Conservation (phyloP, 495 filamentous ascomycete species). For the Schizothecium vesticola region DNA sequence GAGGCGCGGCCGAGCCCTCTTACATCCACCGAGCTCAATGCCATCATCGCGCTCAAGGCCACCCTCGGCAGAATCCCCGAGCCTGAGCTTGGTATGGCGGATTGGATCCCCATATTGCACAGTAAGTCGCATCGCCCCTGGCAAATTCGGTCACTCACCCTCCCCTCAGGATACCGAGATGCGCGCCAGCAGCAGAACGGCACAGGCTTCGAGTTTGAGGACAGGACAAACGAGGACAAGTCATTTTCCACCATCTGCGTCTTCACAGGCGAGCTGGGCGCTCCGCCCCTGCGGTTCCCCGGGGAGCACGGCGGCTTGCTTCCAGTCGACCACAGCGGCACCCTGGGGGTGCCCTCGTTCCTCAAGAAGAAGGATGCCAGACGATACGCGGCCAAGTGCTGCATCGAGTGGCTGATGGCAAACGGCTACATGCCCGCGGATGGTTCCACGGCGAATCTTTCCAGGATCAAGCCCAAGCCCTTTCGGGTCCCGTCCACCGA, state of each 20-base stretch:
- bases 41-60: slow-evolving; percentile 28
- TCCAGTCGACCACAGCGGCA: slow-evolving; percentile 2
- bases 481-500: background rate
- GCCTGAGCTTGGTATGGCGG: slow-evolving; percentile 22
- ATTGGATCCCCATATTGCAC: slow-evolving; percentile 36
- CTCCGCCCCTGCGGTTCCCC: slow-evolving; percentile 24
- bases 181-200: slow-evolving; percentile 4
- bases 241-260: slow-evolving; percentile 22
- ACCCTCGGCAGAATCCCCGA: slow-evolving; percentile 19
- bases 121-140: slow-evolving; percentile 20
- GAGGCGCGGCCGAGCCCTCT: slow-evolving; percentile 22
- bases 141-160: background rate
- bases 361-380: slow-evolving; percentile 41
- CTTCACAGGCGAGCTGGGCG: slow-evolving; percentile 5
- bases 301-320: slow-evolving; percentile 17
- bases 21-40: slow-evolving; percentile 29
- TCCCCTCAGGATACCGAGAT: slow-evolving; percentile 16
- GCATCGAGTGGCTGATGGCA: slow-evolving; percentile 33
- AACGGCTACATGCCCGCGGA: slow-evolving; percentile 21
- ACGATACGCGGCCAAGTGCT: slow-evolving; percentile 40
- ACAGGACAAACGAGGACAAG: background rate
- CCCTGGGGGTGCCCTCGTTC: slow-evolving; percentile 21
- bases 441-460: background rate
- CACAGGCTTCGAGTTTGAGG: background rate
- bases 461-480: background rate